Evolutionary conservation across 495 filamentous ascomycete genomes (phyloP).

Genomic region (Penicillium dipodomyicola): DNA sequence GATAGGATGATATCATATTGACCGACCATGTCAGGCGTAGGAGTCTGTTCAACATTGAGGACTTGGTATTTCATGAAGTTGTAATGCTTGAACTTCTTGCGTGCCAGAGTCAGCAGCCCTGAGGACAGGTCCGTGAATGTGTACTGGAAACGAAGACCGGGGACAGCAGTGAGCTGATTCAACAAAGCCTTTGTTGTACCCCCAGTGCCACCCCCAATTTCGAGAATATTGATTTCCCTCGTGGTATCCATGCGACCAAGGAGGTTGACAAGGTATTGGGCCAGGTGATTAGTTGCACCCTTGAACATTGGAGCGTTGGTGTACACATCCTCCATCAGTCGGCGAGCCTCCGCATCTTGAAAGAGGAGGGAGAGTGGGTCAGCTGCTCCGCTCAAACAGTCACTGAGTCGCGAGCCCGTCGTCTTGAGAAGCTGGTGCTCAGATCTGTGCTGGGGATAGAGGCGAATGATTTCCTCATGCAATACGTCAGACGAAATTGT

Average conservation of each 20-base stretch:
- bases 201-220: constrained; percentile 41
- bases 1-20: constrained; percentile 37
- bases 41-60: constrained; percentile 36
- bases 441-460: constrained; percentile 24
- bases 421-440: constrained; percentile 22
- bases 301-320: constrained; percentile 11
- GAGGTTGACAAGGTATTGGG: neutral
- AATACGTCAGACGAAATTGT: neutral
- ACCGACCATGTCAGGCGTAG: constrained; percentile 15
- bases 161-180: constrained; percentile 14
- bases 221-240: constrained; percentile 27
- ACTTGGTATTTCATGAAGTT: constrained; percentile 29
- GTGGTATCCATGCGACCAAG: neutral
- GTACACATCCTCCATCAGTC: constrained; percentile 7
- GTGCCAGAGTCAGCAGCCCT: constrained; percentile 33
- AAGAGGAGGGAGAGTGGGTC: constrained; percentile 4
- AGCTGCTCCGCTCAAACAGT: constrained; percentile 14
- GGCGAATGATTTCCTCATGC: neutral
- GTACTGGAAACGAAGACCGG: constrained; percentile 31
- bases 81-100: constrained; percentile 26
- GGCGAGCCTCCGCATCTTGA: constrained; percentile 1
- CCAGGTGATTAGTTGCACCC: neutral
- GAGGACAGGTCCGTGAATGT: constrained; percentile 44
- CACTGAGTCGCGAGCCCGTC: constrained; percentile 19
- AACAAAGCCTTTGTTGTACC: constrained; percentile 39